Evolutionary conservation across 495 filamentous ascomycete genomes (phyloP), one percentile per base, ranked within the genome.

Genomic region (Coniosporium apollinis): DNA sequence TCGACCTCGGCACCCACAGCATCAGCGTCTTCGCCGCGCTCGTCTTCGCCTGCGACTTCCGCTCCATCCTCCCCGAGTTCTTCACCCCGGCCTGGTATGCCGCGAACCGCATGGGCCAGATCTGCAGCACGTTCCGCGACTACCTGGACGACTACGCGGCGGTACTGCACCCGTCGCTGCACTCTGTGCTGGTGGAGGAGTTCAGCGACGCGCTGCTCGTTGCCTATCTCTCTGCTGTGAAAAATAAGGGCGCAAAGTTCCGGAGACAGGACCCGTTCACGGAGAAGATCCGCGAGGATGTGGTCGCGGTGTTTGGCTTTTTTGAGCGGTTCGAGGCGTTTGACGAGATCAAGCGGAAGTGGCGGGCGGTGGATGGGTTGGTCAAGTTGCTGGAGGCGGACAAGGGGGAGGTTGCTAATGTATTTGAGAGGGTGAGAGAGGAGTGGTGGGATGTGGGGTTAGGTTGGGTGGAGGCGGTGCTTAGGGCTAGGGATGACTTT

Each of bases 381-480:
- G 62, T 82, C 15, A 64, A 67, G 4, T 55, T 99, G 41, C 62
- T 99, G 9, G 69, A 73, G 20, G 63, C 71, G 0, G 78, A 87
- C 17, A 99, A 89, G 60, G 62, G 71, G 4, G 55, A 55, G 11
- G 56, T 94, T 4, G 72, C 82, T 3, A 67, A 71, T 19, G 73
- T 80, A 5, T 96, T 93, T 55, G 82, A 79, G 45, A 59, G 62
- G 11, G 84, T 96, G 57, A 94, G 92, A 62, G 54, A 60, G 21
- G 65, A 73, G 38, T 93, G 93, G 51, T 94, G 86, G 87, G 89
- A 99, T 57, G 62, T 94, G 49, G 83, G 87, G 57, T 71, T 94
- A 34, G 76, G 73, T 19, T 99, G 89, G 89, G 85, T 96, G n/a
- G 89, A 99, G 62, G 74, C 79, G 14, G 89, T 92, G 41, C 51